Evolutionary conservation across 495 filamentous ascomycete genomes (phyloP).

Genomic region (Hypoxylon trugodes): DNA sequence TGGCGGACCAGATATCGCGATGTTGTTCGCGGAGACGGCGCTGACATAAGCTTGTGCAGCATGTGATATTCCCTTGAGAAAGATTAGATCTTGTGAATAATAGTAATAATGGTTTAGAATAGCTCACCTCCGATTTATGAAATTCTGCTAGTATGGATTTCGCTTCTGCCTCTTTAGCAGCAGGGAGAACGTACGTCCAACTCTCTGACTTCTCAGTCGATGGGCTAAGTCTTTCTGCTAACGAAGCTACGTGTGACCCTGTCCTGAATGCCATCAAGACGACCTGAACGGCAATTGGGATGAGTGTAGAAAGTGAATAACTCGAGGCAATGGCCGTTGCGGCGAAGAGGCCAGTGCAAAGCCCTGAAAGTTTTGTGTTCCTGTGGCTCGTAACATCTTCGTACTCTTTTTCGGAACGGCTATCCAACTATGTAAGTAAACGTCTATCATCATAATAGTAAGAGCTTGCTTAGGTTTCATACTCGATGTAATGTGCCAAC

Average conservation of each 20-base stretch:
- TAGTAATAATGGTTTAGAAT: neutral
- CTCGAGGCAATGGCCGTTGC: slow-evolving; percentile 75
- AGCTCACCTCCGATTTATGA: slow-evolving; percentile 57
- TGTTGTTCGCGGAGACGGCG: slow-evolving; percentile 70
- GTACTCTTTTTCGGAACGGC: slow-evolving; percentile 56
- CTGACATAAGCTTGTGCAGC: slow-evolving; percentile 76
- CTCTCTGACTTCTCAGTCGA: slow-evolving; percentile 57
- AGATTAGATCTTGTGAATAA: slow-evolving; percentile 21
- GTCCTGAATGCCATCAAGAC: slow-evolving; percentile 78
- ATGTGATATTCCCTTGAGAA: slow-evolving; percentile 61
- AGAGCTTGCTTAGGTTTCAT: slow-evolving; percentile 43
- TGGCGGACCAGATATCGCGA: slow-evolving; percentile 85
- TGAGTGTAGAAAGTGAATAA: slow-evolving; percentile 70
- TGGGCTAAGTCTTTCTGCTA: slow-evolving; percentile 60
- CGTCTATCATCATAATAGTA: neutral
- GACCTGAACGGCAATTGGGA: slow-evolving; percentile 72
- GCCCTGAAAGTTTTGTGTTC: slow-evolving; percentile 63
- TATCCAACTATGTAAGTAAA: slow-evolving; percentile 41
- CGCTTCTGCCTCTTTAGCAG: slow-evolving; percentile 53
- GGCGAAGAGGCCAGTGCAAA: slow-evolving; percentile 79
- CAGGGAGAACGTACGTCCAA: slow-evolving; percentile 65
- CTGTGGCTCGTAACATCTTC: slow-evolving; percentile 53
- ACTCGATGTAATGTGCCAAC: slow-evolving; percentile 80
- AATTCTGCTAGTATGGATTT: slow-evolving; percentile 59
- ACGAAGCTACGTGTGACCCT: slow-evolving; percentile 65